Percentiles rank a stretch among this genome's conserved stretches.
These are phyloP conservation scores for Alectoria sarmentosa DNA, from an alignment of 495 filamentous ascomycete genomes.

Conservation along the genomic window DNA sequence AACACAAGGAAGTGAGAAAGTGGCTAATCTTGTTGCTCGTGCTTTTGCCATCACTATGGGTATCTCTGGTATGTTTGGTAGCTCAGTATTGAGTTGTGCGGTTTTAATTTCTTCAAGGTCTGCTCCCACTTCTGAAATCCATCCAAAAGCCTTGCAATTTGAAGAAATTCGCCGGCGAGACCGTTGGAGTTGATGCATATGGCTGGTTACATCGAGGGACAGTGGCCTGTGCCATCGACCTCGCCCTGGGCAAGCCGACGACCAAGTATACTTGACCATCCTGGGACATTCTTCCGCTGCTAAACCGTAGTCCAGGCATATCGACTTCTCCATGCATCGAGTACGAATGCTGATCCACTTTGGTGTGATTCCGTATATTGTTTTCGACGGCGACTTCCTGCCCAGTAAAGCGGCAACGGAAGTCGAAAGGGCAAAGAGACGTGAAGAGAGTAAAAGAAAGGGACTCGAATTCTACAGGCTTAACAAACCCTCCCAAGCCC, in stretches of 20 bases:
- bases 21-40: not conserved
- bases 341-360: constrained; percentile 91
- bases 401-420: constrained; percentile 96
- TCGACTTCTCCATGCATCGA: constrained; percentile 85
- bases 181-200: constrained; percentile 90
- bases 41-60: constrained; percentile 27
- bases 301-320: constrained; percentile 52
- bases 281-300: not conserved
- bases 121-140: constrained; percentile 88
- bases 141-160: constrained; percentile 85
- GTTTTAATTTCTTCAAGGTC: constrained; percentile 44
- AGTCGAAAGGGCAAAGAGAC: constrained; percentile 54
- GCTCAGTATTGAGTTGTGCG: not conserved
- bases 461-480: constrained; percentile 76
- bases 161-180: constrained; percentile 81
- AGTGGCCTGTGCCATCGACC: constrained; percentile 81
- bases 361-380: constrained; percentile 83
- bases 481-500: constrained; percentile 71
- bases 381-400: constrained; percentile 94
- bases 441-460: constrained; percentile 63
- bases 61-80: constrained; percentile 31
- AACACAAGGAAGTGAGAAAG: constrained; percentile 4
- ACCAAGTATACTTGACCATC: constrained; percentile 55
- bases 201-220: constrained; percentile 97
- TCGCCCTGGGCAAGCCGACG: constrained; percentile 82